Base-by-base conservation (phyloP, 768 basidiomycete species). In the Leucosporidium scottii region DNA sequence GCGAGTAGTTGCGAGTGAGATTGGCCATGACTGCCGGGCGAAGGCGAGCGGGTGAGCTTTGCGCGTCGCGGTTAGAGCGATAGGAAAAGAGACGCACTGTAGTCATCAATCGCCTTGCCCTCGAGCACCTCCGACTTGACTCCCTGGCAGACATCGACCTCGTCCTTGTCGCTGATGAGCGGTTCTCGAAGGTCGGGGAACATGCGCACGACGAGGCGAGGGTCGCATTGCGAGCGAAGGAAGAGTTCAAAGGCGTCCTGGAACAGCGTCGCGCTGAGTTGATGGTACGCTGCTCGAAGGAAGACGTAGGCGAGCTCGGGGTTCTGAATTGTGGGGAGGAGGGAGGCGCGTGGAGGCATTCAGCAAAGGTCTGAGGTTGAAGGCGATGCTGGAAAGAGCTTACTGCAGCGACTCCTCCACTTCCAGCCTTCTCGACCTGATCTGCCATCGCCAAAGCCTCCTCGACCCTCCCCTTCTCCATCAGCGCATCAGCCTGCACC, bases 1-100 rank as follows among this genome's bases (percentile, higher is more conserved):
- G 74, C 25, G 74, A 72, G 60, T 73, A 73, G 67, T 74, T 74
- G 54, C 65, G 68, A 55, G 68, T 70, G n/a, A 74, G 58, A 62
- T 73, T 73, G 47, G 67, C 60, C 27, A 65, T 28, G 60, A 73
- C 71, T 74, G 50, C 23, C 50, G 8, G 58, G 25, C n/a, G 28
- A 54, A 15, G 15, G 51, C 8, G n/a, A 18, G 17, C 23, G 12
- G 3, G 23, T 8, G 25, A 51, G 5, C 23, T 20, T 34, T 4
- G 10, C 34, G 34, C n/a, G n/a, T n/a, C n/a, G n/a, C n/a, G n/a
- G n/a, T n/a, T 34, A 4, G 34, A 34, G 34, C 34, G 34, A 34
- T 34, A 34, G 5, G 55, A 21, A 44, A 17, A 25, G 31, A 9
- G 21, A 63, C 74, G n/a, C 49, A 74, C 74, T 67, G 65, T 68